Percentiles rank a stretch among this genome's conserved stretches.
Conservation (phyloP, 768 basidiomycete genomes). For the Gloeophyllum trabeum region DNA sequence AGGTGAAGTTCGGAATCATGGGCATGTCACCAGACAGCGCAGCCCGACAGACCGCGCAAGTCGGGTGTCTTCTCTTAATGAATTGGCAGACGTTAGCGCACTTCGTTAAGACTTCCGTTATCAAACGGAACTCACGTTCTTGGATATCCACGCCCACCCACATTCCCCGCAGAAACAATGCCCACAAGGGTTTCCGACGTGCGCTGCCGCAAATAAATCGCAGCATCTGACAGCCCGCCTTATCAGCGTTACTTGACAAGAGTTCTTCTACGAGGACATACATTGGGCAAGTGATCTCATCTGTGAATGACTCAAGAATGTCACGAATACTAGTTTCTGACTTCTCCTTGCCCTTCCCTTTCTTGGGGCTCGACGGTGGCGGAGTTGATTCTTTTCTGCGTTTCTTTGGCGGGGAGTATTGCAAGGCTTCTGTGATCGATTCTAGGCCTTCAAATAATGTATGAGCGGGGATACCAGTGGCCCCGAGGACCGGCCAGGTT, state of each 20-base stretch:
- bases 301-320: slow-evolving; percentile 39
- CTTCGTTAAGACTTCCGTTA: no score
- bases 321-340: slow-evolving; percentile 12
- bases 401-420: no score
- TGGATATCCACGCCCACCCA: slow-evolving; percentile 44
- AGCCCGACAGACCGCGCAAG: slow-evolving; percentile 53
- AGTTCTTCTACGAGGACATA: slow-evolving; percentile 34
- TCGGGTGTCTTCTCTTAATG: slow-evolving; percentile 26
- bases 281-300: slow-evolving; percentile 66
- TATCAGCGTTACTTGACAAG: no score
- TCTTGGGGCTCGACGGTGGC: background rate
- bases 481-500: no score
- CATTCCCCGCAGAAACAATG: slow-evolving; percentile 67
- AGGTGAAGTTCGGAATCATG: slow-evolving; percentile 52
- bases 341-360: slow-evolving; percentile 24
- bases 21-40: slow-evolving; percentile 26
- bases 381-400: background rate
- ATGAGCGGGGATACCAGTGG: no score
- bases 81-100: slow-evolving; percentile 1
- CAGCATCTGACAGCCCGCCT: slow-evolving; percentile 38
- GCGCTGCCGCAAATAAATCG: slow-evolving; percentile 53
- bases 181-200: slow-evolving; percentile 61
- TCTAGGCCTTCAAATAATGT: no score
- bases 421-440: no score
- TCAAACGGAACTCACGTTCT: slow-evolving; percentile 37